These are phyloP conservation scores for Aspergillus olivimuriae DNA, from an alignment of 495 filamentous ascomycete genomes.

Conservation along the genomic window DNA sequence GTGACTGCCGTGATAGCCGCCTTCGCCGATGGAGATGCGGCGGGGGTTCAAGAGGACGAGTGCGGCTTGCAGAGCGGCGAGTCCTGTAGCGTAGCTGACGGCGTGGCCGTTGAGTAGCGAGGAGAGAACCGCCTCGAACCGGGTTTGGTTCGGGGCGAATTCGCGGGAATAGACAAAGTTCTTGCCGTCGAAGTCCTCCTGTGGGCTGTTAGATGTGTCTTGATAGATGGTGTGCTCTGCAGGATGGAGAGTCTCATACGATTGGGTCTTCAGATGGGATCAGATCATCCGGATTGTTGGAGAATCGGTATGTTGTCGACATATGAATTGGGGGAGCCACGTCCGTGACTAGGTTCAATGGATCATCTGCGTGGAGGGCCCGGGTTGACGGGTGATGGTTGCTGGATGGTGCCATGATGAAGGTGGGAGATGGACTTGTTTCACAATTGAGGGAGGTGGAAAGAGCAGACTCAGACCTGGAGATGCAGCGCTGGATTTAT, in stretches of 20 bases:
- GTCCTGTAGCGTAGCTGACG: constrained; percentile 68
- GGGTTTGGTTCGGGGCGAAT: constrained; percentile 61
- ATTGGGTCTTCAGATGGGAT: constrained; percentile 27
- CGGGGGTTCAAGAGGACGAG: constrained; percentile 65
- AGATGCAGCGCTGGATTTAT: background rate
- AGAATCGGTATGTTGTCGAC: constrained; percentile 78
- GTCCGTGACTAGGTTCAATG: constrained; percentile 55
- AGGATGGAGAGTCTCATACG: constrained; percentile 6
- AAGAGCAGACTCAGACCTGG: background rate
- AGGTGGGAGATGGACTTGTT: background rate
- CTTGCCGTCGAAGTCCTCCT: constrained; percentile 17
- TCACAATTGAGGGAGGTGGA: background rate
- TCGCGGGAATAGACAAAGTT: constrained; percentile 63
- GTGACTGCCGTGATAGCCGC: constrained; percentile 83
- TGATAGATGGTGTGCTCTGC: too few relatives aligned
- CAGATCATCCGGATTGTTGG: constrained; percentile 53
- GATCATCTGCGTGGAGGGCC: constrained; percentile 75
- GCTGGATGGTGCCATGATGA: constrained; percentile 6
- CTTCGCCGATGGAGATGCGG: constrained; percentile 62
- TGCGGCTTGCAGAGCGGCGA: constrained; percentile 76
- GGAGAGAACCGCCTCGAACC: constrained; percentile 67
- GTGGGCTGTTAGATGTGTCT: background rate
- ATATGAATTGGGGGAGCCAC: constrained; percentile 78
- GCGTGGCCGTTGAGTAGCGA: constrained; percentile 56
- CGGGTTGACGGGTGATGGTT: constrained; percentile 41